Evolutionary conservation across 2,329 filamentous ascomycete species (phyloP).

Genomic region (Didymella arachidicola): DNA sequence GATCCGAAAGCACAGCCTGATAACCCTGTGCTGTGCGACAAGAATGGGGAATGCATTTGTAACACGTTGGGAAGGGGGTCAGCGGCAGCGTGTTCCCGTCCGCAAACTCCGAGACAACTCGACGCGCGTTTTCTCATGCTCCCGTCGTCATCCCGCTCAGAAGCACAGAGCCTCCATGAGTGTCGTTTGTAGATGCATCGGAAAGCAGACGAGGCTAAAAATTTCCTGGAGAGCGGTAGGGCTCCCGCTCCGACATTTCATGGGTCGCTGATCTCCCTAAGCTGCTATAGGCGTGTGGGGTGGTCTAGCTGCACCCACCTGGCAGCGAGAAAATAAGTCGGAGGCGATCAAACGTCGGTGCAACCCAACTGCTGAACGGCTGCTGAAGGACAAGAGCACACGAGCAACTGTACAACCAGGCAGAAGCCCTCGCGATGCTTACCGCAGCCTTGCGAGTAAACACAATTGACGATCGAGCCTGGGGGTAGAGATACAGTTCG

Average conservation of each 20-base stretch:
- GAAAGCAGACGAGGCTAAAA: conserved; percentile 20
- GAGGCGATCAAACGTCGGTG: conserved; percentile 6
- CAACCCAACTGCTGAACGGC: conserved; percentile 8
- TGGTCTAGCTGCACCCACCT: conserved; percentile 18
- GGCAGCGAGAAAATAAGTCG: conserved; percentile 20
- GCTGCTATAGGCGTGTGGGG: conserved; percentile 18
- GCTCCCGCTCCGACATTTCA: conserved; percentile 21
- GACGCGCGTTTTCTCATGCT: conserved; percentile 8
- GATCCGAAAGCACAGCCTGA: conserved; percentile 18
- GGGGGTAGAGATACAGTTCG: background rate
- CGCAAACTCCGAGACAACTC: conserved; percentile 16
- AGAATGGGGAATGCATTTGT: conserved; percentile 15
- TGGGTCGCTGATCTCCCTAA: conserved; percentile 20
- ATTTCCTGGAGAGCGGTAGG: conserved; percentile 23
- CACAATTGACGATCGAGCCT: background rate
- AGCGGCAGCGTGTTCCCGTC: conserved; percentile 6
- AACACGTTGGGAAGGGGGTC: conserved; percentile 13
- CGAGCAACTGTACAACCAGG: conserved; percentile 4
- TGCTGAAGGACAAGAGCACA: conserved; percentile 12
- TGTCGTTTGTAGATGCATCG: conserved; percentile 10
- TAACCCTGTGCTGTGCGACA: conserved; percentile 21
- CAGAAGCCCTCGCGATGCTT: background rate
- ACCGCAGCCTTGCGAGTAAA: background rate
- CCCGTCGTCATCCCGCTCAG: background rate
- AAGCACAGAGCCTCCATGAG: background rate